Conservation (phyloP, 768 basidiomycete genomes). For the Ramaria sp. region DNA sequence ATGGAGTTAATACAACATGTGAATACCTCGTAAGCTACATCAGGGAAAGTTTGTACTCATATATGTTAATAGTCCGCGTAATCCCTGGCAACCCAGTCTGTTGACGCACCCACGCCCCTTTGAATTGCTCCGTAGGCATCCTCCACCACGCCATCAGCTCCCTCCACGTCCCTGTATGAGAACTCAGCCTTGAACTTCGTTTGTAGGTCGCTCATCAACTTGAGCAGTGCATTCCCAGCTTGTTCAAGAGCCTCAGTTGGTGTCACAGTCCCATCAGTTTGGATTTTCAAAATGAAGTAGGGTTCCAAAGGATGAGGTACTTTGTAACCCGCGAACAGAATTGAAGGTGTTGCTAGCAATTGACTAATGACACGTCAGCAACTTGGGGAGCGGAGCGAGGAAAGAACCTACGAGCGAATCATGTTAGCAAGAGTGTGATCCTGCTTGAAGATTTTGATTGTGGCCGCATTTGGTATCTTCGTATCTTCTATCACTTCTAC, state of each 20-base stretch:
- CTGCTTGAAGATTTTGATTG: slow-evolving; percentile 89
- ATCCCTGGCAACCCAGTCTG: slow-evolving; percentile 4
- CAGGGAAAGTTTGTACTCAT: background rate
- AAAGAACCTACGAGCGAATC: slow-evolving; percentile 73
- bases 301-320: slow-evolving; percentile 95
- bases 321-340: slow-evolving; percentile 97
- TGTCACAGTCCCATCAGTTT: slow-evolving; percentile 81
- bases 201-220: slow-evolving; percentile 45
- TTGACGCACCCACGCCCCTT: slow-evolving; percentile 1
- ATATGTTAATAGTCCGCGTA: slow-evolving; percentile 4
- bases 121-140: slow-evolving; percentile 38
- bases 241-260: slow-evolving; percentile 76
- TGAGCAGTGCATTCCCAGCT: slow-evolving; percentile 73
- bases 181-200: slow-evolving; percentile 77
- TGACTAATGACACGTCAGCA: slow-evolving; percentile 41
- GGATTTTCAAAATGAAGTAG: slow-evolving; percentile 89
- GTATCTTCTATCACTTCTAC: slow-evolving; percentile 91
- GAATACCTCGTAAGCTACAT: background rate
- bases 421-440: slow-evolving; percentile 96
- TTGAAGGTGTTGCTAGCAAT: slow-evolving; percentile 75
- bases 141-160: slow-evolving; percentile 26
- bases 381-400: slow-evolving; percentile 7
- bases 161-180: slow-evolving; percentile 62
- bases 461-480: slow-evolving; percentile 95
- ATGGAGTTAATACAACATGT: background rate